Evolutionary conservation across 2,329 filamentous ascomycete genomes (phyloP).

Genomic region (Fusarium lateritium): DNA sequence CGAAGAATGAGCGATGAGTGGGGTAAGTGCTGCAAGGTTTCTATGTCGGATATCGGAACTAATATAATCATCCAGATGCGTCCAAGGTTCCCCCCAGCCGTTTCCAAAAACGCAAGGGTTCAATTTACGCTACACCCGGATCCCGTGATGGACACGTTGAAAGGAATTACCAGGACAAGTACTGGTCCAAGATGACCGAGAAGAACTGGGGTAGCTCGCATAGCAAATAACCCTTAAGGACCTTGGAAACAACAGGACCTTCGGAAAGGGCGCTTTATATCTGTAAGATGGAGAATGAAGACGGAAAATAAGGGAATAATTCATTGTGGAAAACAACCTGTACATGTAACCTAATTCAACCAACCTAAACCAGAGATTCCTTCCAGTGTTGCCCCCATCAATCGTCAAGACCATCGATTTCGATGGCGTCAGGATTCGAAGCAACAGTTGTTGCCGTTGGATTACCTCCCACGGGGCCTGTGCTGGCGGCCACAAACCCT

Average conservation of each 20-base stretch:
- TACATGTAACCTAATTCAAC: slow-evolving; percentile 40
- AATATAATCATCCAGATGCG: slow-evolving; percentile 63
- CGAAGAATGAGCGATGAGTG: slow-evolving; percentile 63
- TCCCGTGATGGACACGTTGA: slow-evolving; percentile 76
- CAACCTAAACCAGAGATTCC: slow-evolving; percentile 32
- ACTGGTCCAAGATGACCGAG: slow-evolving; percentile 72
- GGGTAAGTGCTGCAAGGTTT: slow-evolving; percentile 55
- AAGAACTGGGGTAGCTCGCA: slow-evolving; percentile 58
- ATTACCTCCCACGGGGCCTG: slow-evolving; percentile 72
- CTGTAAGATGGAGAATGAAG: slow-evolving; percentile 31
- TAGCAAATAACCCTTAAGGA: slow-evolving; percentile 49
- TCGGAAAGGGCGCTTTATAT: background rate
- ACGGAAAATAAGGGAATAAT: slow-evolving; percentile 28
- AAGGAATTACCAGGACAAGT: slow-evolving; percentile 71
- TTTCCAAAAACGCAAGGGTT: slow-evolving; percentile 79
- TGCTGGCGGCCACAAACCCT: slow-evolving; percentile 92
- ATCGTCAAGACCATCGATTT: slow-evolving; percentile 81
- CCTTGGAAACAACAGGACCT: slow-evolving; percentile 1
- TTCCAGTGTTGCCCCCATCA: slow-evolving; percentile 49
- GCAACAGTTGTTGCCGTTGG: slow-evolving; percentile 61
- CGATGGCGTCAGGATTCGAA: slow-evolving; percentile 88
- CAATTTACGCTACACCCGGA: slow-evolving; percentile 75
- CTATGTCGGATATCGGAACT: slow-evolving; percentile 1
- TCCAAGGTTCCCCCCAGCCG: slow-evolving; percentile 76
- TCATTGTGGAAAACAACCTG: slow-evolving; percentile 35